Percentiles rank a stretch among this genome's conserved stretches.
phyloP scores from a whole-genome alignment of 164 flowering plant genomes.

The Cinnamomum chago region DNA sequence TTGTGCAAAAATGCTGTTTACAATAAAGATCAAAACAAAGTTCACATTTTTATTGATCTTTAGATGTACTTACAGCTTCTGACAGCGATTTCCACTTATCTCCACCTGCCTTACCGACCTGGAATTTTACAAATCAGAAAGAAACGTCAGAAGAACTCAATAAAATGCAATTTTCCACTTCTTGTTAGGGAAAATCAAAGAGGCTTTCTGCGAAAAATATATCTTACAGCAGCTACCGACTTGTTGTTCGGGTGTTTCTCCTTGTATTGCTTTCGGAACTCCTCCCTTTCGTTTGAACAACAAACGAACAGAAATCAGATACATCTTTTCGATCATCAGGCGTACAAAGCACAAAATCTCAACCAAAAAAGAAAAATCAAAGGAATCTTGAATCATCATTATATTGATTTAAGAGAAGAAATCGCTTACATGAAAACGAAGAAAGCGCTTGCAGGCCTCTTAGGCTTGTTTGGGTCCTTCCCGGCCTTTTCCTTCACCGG shows the following conservation, averaged over 20 bases:
- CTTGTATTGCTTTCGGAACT: slow-evolving; percentile 51
- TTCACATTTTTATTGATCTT: background rate
- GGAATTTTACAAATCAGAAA: background rate
- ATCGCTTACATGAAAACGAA: slow-evolving; percentile 64
- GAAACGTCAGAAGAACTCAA: background rate
- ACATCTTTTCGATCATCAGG: too few relatives aligned
- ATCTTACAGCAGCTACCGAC: slow-evolving; percentile 59
- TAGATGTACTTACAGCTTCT: slow-evolving; percentile 44
- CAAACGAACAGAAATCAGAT: background rate
- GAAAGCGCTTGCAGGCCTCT: slow-evolving; percentile 82
- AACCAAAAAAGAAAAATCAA: background rate
- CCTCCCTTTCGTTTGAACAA: slow-evolving; percentile 40
- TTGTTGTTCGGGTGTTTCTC: slow-evolving; percentile 61
- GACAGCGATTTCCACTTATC: slow-evolving; percentile 66
- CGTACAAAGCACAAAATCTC: background rate
- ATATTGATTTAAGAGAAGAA: background rate
- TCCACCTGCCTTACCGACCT: slow-evolving; percentile 88
- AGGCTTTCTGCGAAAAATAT: background rate
- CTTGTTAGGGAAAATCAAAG: background rate
- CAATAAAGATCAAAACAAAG: background rate
- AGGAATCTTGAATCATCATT: background rate
- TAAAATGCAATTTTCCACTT: background rate
- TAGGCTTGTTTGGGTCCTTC: slow-evolving; percentile 88
- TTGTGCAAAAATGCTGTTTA: background rate
- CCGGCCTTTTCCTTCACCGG: slow-evolving; percentile 45